phyloP scores from a whole-genome alignment of 345 rosid genomes.

The Xanthoceras sorbifolium region DNA sequence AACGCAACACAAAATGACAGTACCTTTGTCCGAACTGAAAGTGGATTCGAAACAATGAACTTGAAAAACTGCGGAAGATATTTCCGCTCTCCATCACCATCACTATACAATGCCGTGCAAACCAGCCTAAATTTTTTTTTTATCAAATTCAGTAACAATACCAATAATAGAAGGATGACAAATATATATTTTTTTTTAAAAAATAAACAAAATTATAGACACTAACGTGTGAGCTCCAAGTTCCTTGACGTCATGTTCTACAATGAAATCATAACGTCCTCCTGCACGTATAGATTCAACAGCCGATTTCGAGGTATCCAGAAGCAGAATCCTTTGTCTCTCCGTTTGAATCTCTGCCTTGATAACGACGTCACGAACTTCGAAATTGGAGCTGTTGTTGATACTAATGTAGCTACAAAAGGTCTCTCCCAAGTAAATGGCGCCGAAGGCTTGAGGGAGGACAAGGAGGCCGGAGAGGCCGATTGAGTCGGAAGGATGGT shows the following conservation, averaged over 20 bases:
- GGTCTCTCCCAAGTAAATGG: slow-evolving; percentile 94
- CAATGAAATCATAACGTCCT: slow-evolving; percentile 93
- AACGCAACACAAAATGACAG: not conserved
- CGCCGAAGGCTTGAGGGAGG: slow-evolving; percentile 97
- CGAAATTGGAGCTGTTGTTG: slow-evolving; percentile 81
- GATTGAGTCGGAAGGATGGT: slow-evolving; percentile 71
- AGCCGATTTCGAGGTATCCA: slow-evolving; percentile 86
- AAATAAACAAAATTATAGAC: slow-evolving; percentile 8
- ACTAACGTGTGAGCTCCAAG: slow-evolving; percentile 95
- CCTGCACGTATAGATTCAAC: slow-evolving; percentile 84
- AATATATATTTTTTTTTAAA: not conserved
- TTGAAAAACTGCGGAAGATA: slow-evolving; percentile 98
- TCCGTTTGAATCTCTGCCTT: slow-evolving; percentile 99
- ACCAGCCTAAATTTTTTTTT: slow-evolving; percentile 74
- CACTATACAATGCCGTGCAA: slow-evolving; percentile 86
- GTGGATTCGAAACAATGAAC: slow-evolving; percentile 87
- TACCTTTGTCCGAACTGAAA: slow-evolving; percentile 94
- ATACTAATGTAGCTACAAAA: slow-evolving; percentile 92
- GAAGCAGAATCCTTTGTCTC: slow-evolving; percentile 80
- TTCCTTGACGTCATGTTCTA: slow-evolving; percentile 97
- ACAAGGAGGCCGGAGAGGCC: slow-evolving; percentile 95
- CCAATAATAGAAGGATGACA: not conserved
- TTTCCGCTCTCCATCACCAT: slow-evolving; percentile 85
- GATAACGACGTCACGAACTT: slow-evolving; percentile 80
- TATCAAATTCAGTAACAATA: not conserved